phyloP scores from a whole-genome alignment of 73 alveolate genomes.

The Paramecium biaurelia region DNA sequence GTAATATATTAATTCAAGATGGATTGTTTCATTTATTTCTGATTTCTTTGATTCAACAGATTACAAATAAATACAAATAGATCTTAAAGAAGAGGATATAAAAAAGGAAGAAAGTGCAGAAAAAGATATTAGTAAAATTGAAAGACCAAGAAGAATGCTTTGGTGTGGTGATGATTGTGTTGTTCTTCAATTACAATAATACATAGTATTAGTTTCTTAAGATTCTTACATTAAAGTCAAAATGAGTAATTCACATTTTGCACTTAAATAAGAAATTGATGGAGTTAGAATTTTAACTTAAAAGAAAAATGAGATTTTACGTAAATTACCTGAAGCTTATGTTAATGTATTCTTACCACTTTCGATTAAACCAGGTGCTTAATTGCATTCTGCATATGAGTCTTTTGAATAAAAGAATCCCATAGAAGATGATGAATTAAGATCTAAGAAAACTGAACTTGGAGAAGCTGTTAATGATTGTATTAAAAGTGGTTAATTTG shows the following conservation, averaged over 20 bases:
- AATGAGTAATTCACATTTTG: slow-evolving; percentile 58
- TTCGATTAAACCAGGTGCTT: slow-evolving; percentile 39
- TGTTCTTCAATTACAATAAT: slow-evolving; percentile 5
- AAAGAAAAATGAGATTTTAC: slow-evolving; percentile 58
- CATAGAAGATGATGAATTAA: slow-evolving; percentile 59
- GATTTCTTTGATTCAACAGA: slow-evolving; percentile 50
- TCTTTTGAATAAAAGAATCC: slow-evolving; percentile 64
- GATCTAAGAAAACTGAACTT: slow-evolving; percentile 35
- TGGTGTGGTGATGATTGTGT: slow-evolving; percentile 77
- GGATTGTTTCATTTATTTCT: slow-evolving; percentile 18
- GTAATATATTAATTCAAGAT: background rate
- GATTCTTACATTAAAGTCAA: background rate
- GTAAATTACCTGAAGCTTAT: slow-evolving; percentile 56
- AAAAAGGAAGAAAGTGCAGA: background rate
- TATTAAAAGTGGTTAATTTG: slow-evolving; percentile 63
- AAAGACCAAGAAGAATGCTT: slow-evolving; percentile 43
- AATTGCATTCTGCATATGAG: slow-evolving; percentile 62
- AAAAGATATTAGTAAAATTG: slow-evolving; percentile 16
- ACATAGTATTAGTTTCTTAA: slow-evolving; percentile 61
- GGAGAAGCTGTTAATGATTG: slow-evolving; percentile 66
- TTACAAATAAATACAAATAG: background rate
- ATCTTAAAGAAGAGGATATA: slow-evolving; percentile 38
- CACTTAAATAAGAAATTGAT: slow-evolving; percentile 57
- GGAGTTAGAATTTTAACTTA: slow-evolving; percentile 67
- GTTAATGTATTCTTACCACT: slow-evolving; percentile 31